Conservation (phyloP, 176 grass and related monocot species). For the Oryza meyeriana region DNA sequence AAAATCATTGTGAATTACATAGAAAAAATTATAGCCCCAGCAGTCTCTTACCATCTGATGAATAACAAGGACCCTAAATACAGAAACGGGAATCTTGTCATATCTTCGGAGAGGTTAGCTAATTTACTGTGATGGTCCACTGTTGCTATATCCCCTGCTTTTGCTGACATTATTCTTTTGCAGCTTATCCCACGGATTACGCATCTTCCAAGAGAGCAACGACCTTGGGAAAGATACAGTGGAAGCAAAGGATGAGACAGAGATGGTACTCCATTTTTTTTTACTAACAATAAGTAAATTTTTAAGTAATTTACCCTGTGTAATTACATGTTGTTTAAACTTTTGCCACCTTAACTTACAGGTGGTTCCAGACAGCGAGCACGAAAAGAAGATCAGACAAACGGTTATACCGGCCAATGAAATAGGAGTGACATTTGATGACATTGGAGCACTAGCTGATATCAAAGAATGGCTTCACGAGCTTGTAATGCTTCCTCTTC, state of each 20-base stretch:
- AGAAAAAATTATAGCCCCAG: slow-evolving; percentile 66
- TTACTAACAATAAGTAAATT: background rate
- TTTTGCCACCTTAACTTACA: slow-evolving; percentile 25
- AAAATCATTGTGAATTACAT: slow-evolving; percentile 41
- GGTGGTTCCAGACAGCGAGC: slow-evolving; percentile 66
- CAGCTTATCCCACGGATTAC: slow-evolving; percentile 78
- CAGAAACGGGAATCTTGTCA: slow-evolving; percentile 76
- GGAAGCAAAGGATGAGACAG: slow-evolving; percentile 57
- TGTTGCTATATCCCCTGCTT: background rate
- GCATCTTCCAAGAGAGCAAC: slow-evolving; percentile 72
- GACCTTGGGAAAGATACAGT: slow-evolving; percentile 55
- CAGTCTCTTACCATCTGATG: slow-evolving; percentile 82
- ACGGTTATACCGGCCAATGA: slow-evolving; percentile 68
- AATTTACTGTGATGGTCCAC: slow-evolving; percentile 23
- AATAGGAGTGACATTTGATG: slow-evolving; percentile 82
- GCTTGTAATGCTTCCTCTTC: slow-evolving; percentile 76
- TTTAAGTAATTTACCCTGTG: background rate
- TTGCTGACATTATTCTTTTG: slow-evolving; percentile 18
- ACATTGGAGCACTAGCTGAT: slow-evolving; percentile 66
- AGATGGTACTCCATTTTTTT: slow-evolving; percentile 37
- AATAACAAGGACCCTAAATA: slow-evolving; percentile 74
- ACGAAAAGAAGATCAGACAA: slow-evolving; percentile 70
- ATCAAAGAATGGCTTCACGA: slow-evolving; percentile 80
- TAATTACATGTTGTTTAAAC: background rate
- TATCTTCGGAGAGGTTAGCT: slow-evolving; percentile 76